phyloP scores from a whole-genome alignment of 331 rosid species.

The Cucumis variabilis region DNA sequence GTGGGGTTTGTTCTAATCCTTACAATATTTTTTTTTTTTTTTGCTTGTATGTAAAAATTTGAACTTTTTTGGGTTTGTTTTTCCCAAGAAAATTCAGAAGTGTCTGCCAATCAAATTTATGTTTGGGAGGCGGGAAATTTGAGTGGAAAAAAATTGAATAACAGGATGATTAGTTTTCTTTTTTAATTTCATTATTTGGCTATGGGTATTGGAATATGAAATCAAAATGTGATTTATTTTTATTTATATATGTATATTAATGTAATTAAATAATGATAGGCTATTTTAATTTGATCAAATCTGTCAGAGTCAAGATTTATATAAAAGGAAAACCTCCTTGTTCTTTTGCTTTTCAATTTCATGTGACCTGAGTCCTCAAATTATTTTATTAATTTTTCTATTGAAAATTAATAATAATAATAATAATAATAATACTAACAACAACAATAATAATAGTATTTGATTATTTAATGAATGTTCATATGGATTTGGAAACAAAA shows the following conservation, averaged over 20 bases:
- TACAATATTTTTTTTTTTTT: neutral
- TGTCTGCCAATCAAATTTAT: neutral
- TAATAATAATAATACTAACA: too few relatives aligned
- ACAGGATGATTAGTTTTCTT: neutral
- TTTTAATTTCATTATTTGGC: neutral
- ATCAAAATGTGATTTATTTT: neutral
- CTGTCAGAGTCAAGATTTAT: neutral
- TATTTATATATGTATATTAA: neutral
- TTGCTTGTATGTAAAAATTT: neutral
- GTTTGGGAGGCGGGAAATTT: constrained; percentile 20
- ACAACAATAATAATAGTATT: too few relatives aligned
- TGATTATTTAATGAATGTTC: neutral
- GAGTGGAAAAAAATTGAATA: neutral
- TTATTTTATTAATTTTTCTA: neutral
- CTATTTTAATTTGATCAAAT: neutral
- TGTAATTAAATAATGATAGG: neutral
- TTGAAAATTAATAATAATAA: too few relatives aligned
- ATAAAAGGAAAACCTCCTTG: neutral
- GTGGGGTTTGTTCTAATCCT: neutral
- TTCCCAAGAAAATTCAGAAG: constrained; percentile 23
- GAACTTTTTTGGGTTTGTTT: constrained; percentile 15
- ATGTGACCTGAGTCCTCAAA: neutral
- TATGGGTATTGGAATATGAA: neutral
- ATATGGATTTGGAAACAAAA: neutral
- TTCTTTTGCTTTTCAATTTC: neutral